phyloP scores from a whole-genome alignment of 2,329 filamentous ascomycete species.

The Acarospora socialis region DNA sequence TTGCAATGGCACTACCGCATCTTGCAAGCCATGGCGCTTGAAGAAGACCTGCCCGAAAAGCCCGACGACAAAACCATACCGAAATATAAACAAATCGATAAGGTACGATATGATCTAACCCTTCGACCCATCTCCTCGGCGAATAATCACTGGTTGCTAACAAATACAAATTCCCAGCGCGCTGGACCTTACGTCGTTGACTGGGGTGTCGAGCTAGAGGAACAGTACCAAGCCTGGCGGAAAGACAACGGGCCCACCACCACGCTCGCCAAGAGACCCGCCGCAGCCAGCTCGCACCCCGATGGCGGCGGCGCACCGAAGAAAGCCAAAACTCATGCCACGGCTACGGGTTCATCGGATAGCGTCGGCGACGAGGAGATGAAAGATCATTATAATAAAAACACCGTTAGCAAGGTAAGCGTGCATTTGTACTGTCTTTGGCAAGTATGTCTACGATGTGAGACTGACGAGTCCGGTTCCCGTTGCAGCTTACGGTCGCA shows the following conservation, averaged over 20 bases:
- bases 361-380: constrained; percentile 30
- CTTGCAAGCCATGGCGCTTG: constrained; percentile 75
- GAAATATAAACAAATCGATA: constrained; percentile 76
- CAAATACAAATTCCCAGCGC: constrained; percentile 30
- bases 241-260: constrained; percentile 27
- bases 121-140: too few species aligned
- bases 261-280: constrained; percentile 34
- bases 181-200: constrained; percentile 64
- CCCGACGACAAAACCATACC: constrained; percentile 69
- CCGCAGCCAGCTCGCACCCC: constrained; percentile 15
- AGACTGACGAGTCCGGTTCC: neutral
- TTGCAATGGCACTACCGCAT: constrained; percentile 97
- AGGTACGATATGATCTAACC: constrained; percentile 27
- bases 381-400: constrained; percentile 28
- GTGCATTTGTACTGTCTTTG: neutral
- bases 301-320: constrained; percentile 25
- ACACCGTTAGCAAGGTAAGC: constrained; percentile 27
- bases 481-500: constrained; percentile 30
- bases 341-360: constrained; percentile 16
- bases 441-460: constrained; percentile 6
- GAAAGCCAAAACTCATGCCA: constrained; percentile 30
- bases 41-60: constrained; percentile 71
- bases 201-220: constrained; percentile 57
- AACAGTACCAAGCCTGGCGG: constrained; percentile 36
- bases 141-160: too few species aligned